Evolutionary conservation across 2,329 filamentous ascomycete species (phyloP).

Genomic region (Cadophora luteo-olivacea): DNA sequence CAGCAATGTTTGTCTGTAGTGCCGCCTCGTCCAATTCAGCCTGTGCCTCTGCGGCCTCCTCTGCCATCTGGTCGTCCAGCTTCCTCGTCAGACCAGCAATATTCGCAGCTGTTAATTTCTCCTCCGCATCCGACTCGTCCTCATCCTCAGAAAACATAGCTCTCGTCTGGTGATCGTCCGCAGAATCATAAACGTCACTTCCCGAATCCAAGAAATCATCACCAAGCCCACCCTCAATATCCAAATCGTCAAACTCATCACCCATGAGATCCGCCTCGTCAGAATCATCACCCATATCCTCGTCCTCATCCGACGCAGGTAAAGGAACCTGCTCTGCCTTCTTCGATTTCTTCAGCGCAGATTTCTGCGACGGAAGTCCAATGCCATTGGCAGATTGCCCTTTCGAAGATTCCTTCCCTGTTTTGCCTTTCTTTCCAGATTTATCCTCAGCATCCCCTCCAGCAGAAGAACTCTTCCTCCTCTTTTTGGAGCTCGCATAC

Average conservation of each 20-base stretch:
- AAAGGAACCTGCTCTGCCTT: slow-evolving; percentile 51
- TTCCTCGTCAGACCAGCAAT: slow-evolving; percentile 90
- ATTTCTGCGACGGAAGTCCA: slow-evolving; percentile 44
- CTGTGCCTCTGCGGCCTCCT: slow-evolving; percentile 82
- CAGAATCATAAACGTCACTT: slow-evolving; percentile 51
- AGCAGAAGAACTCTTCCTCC: slow-evolving; percentile 55
- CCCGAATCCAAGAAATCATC: slow-evolving; percentile 63
- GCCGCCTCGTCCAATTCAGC: slow-evolving; percentile 85
- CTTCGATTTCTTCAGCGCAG: slow-evolving; percentile 46
- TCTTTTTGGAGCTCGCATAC: slow-evolving; percentile 66
- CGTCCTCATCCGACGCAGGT: slow-evolving; percentile 51
- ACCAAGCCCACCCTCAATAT: slow-evolving; percentile 48
- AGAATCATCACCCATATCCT: slow-evolving; percentile 48
- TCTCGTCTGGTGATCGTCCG: slow-evolving; percentile 61
- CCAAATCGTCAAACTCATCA: slow-evolving; percentile 50
- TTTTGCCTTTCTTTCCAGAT: slow-evolving; percentile 52
- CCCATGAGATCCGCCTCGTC: slow-evolving; percentile 55
- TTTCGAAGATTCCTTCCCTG: slow-evolving; percentile 43
- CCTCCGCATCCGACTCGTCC: slow-evolving; percentile 85
- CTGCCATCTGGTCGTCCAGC: slow-evolving; percentile 77
- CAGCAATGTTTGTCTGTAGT: slow-evolving; percentile 91
- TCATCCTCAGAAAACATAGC: slow-evolving; percentile 96
- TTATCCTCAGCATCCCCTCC: slow-evolving; percentile 41
- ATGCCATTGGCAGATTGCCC: slow-evolving; percentile 44
- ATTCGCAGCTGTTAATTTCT: slow-evolving; percentile 92